Percentiles rank a stretch among this genome's conserved stretches.
phyloP scores from a whole-genome alignment of 2,329 filamentous ascomycete species.

The Dryadomyces quercus-mongolicae region DNA sequence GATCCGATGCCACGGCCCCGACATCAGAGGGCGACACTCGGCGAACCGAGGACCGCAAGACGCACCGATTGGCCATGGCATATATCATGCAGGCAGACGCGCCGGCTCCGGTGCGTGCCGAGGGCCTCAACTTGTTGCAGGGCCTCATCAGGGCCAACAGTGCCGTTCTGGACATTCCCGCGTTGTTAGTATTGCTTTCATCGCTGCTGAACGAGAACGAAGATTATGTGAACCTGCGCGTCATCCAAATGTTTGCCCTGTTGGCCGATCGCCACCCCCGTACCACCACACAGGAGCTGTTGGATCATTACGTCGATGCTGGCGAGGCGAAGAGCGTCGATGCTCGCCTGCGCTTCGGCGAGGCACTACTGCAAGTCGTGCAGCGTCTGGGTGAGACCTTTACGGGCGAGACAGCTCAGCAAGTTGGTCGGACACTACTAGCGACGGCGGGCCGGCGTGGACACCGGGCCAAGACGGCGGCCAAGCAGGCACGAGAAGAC shows the following conservation, averaged over 20 bases:
- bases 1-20: constrained; percentile 16
- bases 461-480: constrained; percentile 45
- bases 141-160: constrained; percentile 42
- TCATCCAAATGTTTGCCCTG: constrained; percentile 51
- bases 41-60: constrained; percentile 47
- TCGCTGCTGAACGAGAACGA: constrained; percentile 54
- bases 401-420: constrained; percentile 35
- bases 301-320: constrained; percentile 56
- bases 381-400: constrained; percentile 47
- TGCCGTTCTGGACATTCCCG: constrained; percentile 52
- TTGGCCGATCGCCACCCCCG: constrained; percentile 50
- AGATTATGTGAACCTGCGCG: constrained; percentile 59
- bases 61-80: constrained; percentile 48
- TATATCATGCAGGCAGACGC: constrained; percentile 52
- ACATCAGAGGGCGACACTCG: constrained; percentile 27
- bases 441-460: constrained; percentile 52
- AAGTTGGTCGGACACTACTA: constrained; percentile 46
- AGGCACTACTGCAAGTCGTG: constrained; percentile 53
- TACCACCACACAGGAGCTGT: constrained; percentile 47
- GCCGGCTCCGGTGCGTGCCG: constrained; percentile 53
- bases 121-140: constrained; percentile 50
- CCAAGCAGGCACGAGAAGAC: constrained; percentile 39
- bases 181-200: constrained; percentile 50
- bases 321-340: constrained; percentile 48
- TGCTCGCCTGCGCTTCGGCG: constrained; percentile 54